Percentiles rank a stretch among this genome's conserved stretches.
These are phyloP conservation scores for Irpex lacteus DNA, from an alignment of 1,284 basidiomycete genomes.

Conservation along the genomic window DNA sequence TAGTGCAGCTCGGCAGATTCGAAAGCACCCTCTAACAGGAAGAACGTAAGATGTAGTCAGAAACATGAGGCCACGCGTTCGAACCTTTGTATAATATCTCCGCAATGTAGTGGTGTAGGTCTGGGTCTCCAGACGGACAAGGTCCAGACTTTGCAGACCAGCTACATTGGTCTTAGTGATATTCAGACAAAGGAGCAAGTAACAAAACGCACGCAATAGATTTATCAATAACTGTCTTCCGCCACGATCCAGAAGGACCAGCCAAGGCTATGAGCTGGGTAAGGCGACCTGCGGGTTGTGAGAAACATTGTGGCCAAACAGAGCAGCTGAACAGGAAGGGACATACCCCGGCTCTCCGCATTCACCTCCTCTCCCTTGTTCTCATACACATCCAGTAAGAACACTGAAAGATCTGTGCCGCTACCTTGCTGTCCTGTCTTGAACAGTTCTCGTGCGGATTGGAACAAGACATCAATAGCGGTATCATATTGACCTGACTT, in stretches of 20 bases:
- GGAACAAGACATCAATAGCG: slow-evolving; percentile 87
- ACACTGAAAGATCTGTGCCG: slow-evolving; percentile 78
- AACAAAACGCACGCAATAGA: slow-evolving; percentile 61
- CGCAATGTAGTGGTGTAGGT: slow-evolving; percentile 84
- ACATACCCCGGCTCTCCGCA: slow-evolving; percentile 76
- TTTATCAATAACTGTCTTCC: slow-evolving; percentile 78
- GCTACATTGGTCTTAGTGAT: slow-evolving; percentile 34
- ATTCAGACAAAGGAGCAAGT: background rate
- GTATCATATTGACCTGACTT: slow-evolving; percentile 77
- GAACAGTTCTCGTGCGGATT: slow-evolving; percentile 78
- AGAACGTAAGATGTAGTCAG: slow-evolving; percentile 2
- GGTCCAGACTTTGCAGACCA: slow-evolving; percentile 79
- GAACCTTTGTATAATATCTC: slow-evolving; percentile 85
- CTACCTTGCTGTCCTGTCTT: slow-evolving; percentile 87
- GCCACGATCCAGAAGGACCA: slow-evolving; percentile 73
- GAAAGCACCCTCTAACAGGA: slow-evolving; percentile 63
- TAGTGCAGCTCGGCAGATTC: slow-evolving; percentile 78
- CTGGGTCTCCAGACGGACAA: slow-evolving; percentile 83
- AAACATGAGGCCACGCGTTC: slow-evolving; percentile 13
- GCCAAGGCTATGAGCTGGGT: slow-evolving; percentile 82
- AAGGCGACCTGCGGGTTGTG: slow-evolving; percentile 52
- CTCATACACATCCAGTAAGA: slow-evolving; percentile 81
- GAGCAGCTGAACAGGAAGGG: background rate
- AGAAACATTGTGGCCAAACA: slow-evolving; percentile 1
- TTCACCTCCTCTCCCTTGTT: slow-evolving; percentile 62